These are phyloP conservation scores for Colletotrichum lentis DNA, from an alignment of 2,329 filamentous ascomycete species.

Conservation along the genomic window DNA sequence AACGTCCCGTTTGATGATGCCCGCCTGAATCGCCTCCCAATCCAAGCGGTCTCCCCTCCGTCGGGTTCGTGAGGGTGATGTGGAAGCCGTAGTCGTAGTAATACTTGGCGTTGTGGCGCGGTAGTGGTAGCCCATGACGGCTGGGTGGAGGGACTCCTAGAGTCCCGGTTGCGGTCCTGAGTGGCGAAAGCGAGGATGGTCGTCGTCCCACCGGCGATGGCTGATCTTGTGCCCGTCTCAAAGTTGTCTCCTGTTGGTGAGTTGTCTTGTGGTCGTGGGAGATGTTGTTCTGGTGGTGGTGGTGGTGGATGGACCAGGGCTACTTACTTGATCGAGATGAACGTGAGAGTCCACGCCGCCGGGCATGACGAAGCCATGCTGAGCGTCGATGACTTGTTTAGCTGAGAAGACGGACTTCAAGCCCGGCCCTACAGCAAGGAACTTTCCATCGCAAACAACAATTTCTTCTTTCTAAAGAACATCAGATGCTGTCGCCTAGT, in stretches of 20 bases:
- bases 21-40: conserved; percentile 60
- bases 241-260: conserved; percentile 44
- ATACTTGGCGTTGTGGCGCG: conserved; percentile 53
- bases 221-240: conserved; percentile 59
- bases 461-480: conserved; percentile 24
- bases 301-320: no score
- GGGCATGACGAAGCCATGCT: conserved; percentile 40
- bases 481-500: conserved; percentile 30
- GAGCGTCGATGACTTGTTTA: conserved; percentile 13
- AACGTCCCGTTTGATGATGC: conserved; percentile 61
- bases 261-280: conserved; percentile 10
- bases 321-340: conserved; percentile 50
- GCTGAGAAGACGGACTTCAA: conserved; percentile 19
- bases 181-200: conserved; percentile 66
- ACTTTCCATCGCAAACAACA: conserved; percentile 25
- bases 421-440: conserved; percentile 15
- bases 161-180: conserved; percentile 57
- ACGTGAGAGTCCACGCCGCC: conserved; percentile 54
- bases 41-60: conserved; percentile 54
- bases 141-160: conserved; percentile 55
- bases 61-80: conserved; percentile 58
- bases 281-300: conserved; percentile 37
- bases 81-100: conserved; percentile 68
- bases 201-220: conserved; percentile 66
- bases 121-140: conserved; percentile 57